These are phyloP conservation scores for Steccherinum ochraceum DNA, from an alignment of 768 basidiomycete genomes.

Conservation along the genomic window DNA sequence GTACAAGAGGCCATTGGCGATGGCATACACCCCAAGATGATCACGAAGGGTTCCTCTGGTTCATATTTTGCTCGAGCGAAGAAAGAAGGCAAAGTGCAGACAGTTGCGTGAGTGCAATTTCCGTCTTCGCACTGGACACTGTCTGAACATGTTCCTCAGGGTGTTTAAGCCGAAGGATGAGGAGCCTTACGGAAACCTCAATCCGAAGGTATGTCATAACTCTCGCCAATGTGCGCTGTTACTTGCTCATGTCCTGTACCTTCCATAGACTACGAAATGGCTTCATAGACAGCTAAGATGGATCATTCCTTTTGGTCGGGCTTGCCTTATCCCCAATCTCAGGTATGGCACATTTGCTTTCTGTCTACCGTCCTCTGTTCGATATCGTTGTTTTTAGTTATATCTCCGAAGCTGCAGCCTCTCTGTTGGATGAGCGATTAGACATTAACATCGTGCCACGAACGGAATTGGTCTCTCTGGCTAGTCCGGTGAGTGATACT, in stretches of 20 bases:
- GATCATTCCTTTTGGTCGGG: slow-evolving; percentile 86
- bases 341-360: slow-evolving; percentile 39
- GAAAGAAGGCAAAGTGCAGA: slow-evolving; percentile 68
- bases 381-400: slow-evolving; percentile 46
- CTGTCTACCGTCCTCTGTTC: neutral
- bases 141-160: slow-evolving; percentile 38
- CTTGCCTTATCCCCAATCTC: slow-evolving; percentile 85
- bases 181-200: slow-evolving; percentile 82
- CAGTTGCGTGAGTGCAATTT: slow-evolving; percentile 65
- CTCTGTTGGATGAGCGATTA: slow-evolving; percentile 70
- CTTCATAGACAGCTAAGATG: slow-evolving; percentile 82
- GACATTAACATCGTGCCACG: slow-evolving; percentile 77
- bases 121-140: too few species aligned
- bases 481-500: slow-evolving; percentile 48
- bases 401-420: slow-evolving; percentile 86
- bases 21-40: slow-evolving; percentile 88
- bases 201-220: slow-evolving; percentile 61
- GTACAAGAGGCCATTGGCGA: slow-evolving; percentile 65
- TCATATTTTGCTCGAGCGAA: slow-evolving; percentile 89
- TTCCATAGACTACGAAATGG: slow-evolving; percentile 79
- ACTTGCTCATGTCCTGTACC: neutral
- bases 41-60: slow-evolving; percentile 82
- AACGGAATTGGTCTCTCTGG: slow-evolving; percentile 77
- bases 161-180: slow-evolving; percentile 93
- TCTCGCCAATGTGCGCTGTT: neutral